Conservation (phyloP, 768 basidiomycete species). For the Hygrophoropsis aurantiaca region DNA sequence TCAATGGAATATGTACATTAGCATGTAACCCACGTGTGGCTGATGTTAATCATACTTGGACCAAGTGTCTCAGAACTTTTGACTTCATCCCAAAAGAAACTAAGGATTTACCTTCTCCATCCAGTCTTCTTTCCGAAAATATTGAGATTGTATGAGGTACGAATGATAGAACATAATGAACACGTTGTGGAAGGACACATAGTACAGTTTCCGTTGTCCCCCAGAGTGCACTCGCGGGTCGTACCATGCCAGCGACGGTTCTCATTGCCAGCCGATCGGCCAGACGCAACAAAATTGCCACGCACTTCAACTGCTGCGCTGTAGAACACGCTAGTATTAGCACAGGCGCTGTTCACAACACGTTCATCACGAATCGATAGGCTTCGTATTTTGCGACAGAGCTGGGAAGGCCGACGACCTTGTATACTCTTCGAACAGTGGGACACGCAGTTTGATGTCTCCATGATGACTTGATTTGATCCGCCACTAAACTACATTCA, state of each 20-base stretch:
- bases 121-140: constrained; percentile 69
- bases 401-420: constrained; percentile 51
- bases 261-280: constrained; percentile 65
- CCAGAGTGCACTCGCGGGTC: constrained; percentile 59
- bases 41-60: constrained; percentile 68
- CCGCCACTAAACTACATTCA: constrained; percentile 42
- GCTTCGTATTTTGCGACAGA: constrained; percentile 57
- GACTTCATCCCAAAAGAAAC: neutral
- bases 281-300: constrained; percentile 54
- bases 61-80: constrained; percentile 42
- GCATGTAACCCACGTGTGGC: too few relatives aligned
- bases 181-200: constrained; percentile 55
- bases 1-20: neutral
- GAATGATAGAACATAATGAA: constrained; percentile 63
- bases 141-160: constrained; percentile 61
- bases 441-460: constrained; percentile 60
- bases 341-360: too few relatives aligned
- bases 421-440: constrained; percentile 60
- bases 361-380: constrained; percentile 46
- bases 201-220: constrained; percentile 56
- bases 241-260: constrained; percentile 79
- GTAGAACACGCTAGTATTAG: neutral
- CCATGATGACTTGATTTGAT: constrained; percentile 72
- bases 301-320: constrained; percentile 58
- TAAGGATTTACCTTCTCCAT: constrained; percentile 58